phyloP scores from a whole-genome alignment of 1,284 basidiomycete species.

The Ustilago vetiveriae region DNA sequence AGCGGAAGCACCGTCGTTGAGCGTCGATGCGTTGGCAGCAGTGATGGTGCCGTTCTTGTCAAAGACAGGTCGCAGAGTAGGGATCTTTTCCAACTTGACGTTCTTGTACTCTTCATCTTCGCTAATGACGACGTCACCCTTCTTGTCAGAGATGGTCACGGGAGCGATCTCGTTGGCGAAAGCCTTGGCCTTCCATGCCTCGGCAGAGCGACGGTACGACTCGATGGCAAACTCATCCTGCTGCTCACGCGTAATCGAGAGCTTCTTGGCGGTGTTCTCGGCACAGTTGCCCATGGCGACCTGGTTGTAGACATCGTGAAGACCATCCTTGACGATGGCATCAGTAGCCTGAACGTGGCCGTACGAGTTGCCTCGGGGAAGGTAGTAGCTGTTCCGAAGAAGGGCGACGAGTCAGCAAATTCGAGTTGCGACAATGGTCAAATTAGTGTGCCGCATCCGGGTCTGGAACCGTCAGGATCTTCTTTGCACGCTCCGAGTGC shows the following conservation, averaged over 20 bases:
- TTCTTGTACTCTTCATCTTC: conserved; percentile 96
- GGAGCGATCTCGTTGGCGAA: conserved; percentile 91
- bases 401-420: too few relatives aligned
- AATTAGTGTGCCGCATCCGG: too few relatives aligned
- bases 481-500: too few relatives aligned
- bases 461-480: too few relatives aligned
- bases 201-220: conserved; percentile 90
- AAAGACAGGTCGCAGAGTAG: conserved; percentile 68
- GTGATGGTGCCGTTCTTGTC: conserved; percentile 69
- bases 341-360: conserved; percentile 89
- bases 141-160: conserved; percentile 79
- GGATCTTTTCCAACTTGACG: conserved; percentile 69
- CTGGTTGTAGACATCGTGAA: conserved; percentile 68
- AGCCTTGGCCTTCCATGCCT: conserved; percentile 85
- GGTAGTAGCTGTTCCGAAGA: conserved; percentile 78
- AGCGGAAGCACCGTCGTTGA: conserved; percentile 69
- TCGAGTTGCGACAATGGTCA: too few relatives aligned
- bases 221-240: conserved; percentile 80
- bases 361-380: conserved; percentile 86
- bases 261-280: conserved; percentile 68
- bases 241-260: conserved; percentile 67
- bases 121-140: conserved; percentile 81
- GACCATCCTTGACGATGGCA: conserved; percentile 89
- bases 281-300: conserved; percentile 65
- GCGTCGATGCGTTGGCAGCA: conserved; percentile 69